Evolutionary conservation across 1,284 basidiomycete genomes (phyloP).

Genomic region (Hymenochaete sp.): DNA sequence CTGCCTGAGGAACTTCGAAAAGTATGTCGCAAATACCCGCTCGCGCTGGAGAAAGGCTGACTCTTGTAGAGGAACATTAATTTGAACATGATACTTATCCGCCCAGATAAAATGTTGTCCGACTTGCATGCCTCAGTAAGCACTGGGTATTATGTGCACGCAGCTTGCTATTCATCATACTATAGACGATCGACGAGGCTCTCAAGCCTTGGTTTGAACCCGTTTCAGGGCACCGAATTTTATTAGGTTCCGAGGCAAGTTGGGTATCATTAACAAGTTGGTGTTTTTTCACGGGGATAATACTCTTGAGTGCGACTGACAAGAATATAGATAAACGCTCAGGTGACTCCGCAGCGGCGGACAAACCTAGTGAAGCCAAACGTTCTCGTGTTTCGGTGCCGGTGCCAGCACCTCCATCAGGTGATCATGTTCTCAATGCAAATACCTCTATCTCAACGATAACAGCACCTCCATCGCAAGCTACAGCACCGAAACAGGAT

Average conservation of each 20-base stretch:
- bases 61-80: conserved; percentile 48
- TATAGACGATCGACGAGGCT: conserved; percentile 29
- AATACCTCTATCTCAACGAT: conserved; percentile 3
- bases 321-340: conserved; percentile 11
- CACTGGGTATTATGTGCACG: background rate
- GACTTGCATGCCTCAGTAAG: conserved; percentile 44
- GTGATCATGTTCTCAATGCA: background rate
- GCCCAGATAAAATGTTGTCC: conserved; percentile 37
- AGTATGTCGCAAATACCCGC: conserved; percentile 29
- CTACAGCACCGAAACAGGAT: background rate
- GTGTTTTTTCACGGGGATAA: background rate
- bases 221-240: conserved; percentile 35
- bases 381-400: conserved; percentile 6
- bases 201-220: conserved; percentile 51
- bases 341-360: background rate
- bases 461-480: no score
- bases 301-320: background rate
- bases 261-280: conserved; percentile 6
- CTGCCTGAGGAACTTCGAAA: conserved; percentile 55
- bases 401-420: background rate
- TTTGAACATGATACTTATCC: conserved; percentile 43
- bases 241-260: conserved; percentile 29
- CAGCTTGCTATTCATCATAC: conserved; percentile 20
- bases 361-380: conserved; percentile 6
- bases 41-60: conserved; percentile 1